Evolutionary conservation across 2,329 filamentous ascomycete species (phyloP).

Genomic region (Rhinocladiella mackenziei): DNA sequence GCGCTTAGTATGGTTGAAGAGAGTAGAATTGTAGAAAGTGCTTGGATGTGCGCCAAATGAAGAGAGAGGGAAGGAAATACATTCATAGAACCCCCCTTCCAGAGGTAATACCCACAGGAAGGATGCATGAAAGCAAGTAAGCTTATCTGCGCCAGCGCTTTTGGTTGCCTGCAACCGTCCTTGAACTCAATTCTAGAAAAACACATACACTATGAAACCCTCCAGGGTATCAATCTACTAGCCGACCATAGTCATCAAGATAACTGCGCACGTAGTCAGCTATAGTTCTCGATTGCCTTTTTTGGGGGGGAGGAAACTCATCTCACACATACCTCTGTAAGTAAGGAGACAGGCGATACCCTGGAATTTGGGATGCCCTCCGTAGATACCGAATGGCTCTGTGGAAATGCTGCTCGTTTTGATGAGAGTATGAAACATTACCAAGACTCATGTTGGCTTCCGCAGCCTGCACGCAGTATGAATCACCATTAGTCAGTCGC

Average conservation of each 20-base stretch:
- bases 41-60: no score
- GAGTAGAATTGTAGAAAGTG: no score
- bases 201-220: no score
- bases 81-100: no score
- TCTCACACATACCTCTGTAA: slow-evolving; percentile 43
- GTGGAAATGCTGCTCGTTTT: slow-evolving; percentile 45
- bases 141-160: no score
- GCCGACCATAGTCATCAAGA: slow-evolving; percentile 26
- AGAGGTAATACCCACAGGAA: no score
- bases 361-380: slow-evolving; percentile 40
- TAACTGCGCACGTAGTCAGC: slow-evolving; percentile 17
- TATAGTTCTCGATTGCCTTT: no score
- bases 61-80: no score
- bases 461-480: slow-evolving; percentile 39
- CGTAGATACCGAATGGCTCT: slow-evolving; percentile 47
- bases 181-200: no score
- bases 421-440: slow-evolving; percentile 46
- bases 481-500: slow-evolving; percentile 18
- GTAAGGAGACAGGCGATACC: slow-evolving; percentile 43
- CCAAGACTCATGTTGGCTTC: slow-evolving; percentile 53
- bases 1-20: no score
- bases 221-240: slow-evolving; percentile 25
- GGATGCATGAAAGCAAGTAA: no score
- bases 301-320: neutral
- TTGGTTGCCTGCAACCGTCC: no score